Conservation (phyloP, 2,329 filamentous ascomycete species). For the Penicillium glabrum region DNA sequence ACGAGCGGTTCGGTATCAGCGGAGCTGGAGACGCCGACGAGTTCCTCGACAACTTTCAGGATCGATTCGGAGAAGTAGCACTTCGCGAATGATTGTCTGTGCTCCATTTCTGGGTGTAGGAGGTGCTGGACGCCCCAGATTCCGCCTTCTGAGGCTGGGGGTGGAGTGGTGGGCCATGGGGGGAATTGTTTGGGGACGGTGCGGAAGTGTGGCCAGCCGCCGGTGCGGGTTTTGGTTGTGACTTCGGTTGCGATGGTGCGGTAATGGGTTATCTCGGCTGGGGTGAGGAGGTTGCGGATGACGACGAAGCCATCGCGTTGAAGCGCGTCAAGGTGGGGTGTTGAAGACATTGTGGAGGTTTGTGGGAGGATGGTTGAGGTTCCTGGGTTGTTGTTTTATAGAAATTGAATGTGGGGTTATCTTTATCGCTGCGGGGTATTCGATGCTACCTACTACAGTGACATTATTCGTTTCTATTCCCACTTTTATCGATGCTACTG, state of each 20-base stretch:
- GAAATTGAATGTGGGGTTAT: slow-evolving; percentile 5
- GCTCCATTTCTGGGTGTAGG: slow-evolving; percentile 69
- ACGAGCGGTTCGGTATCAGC: slow-evolving; percentile 61
- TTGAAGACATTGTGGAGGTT: slow-evolving; percentile 16
- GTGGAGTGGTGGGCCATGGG: slow-evolving; percentile 67
- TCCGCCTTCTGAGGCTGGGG: slow-evolving; percentile 52
- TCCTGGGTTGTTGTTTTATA: neutral
- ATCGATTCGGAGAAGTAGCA: slow-evolving; percentile 72
- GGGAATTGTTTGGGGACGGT: slow-evolving; percentile 90
- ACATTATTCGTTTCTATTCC: slow-evolving; percentile 6
- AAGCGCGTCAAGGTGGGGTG: slow-evolving; percentile 55
- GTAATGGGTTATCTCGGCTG: slow-evolving; percentile 57
- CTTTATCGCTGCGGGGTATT: slow-evolving; percentile 12
- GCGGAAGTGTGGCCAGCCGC: slow-evolving; percentile 77
- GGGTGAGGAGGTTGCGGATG: slow-evolving; percentile 63
- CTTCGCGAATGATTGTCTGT: slow-evolving; percentile 60
- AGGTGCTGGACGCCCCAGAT: slow-evolving; percentile 92
- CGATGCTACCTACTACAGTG: slow-evolving; percentile 12
- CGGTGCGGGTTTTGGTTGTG: slow-evolving; percentile 64
- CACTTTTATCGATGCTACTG: slow-evolving; percentile 14
- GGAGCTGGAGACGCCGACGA: slow-evolving; percentile 51
- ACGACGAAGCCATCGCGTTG: slow-evolving; percentile 73
- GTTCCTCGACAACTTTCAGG: slow-evolving; percentile 61
- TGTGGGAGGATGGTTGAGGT: neutral
- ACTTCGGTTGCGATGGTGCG: slow-evolving; percentile 59